Conservation (phyloP, 768 basidiomycete species). For the Cytidiella melzeri region DNA sequence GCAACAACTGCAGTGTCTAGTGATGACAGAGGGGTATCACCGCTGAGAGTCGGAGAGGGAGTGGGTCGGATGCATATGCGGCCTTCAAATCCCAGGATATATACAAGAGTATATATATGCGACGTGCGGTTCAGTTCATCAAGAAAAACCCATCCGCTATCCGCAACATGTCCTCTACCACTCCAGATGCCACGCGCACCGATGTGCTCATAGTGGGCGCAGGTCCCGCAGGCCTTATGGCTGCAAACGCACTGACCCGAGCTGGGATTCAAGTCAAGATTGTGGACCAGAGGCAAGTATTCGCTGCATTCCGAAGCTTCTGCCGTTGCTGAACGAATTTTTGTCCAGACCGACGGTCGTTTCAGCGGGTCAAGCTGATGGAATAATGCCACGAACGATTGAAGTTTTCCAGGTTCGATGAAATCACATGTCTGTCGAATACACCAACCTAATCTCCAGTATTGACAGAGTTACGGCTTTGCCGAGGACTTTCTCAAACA, state of each 20-base stretch:
- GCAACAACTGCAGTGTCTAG: too few relatives aligned
- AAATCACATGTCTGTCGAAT: too few relatives aligned
- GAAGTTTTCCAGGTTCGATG: conserved; percentile 40
- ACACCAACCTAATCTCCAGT: not conserved
- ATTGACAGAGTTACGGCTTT: conserved; percentile 75
- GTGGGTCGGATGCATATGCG: too few relatives aligned
- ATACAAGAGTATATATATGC: too few relatives aligned
- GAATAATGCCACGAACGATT: conserved; percentile 48
- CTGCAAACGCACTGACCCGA: conserved; percentile 51
- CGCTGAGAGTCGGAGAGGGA: too few relatives aligned
- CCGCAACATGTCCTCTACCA: too few relatives aligned
- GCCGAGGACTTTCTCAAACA: conserved; percentile 55
- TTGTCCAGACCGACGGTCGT: conserved; percentile 32
- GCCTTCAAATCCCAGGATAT: too few relatives aligned
- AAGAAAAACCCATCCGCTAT: too few relatives aligned
- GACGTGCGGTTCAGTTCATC: too few relatives aligned
- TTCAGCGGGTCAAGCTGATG: conserved; percentile 46
- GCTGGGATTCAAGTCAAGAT: conserved; percentile 56
- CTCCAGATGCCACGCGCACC: too few relatives aligned
- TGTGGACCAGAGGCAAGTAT: conserved; percentile 47
- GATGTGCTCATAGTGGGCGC: conserved; percentile 62
- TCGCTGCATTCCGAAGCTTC: not conserved
- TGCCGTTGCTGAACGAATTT: not conserved
- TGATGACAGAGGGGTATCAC: too few relatives aligned
- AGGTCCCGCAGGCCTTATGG: conserved; percentile 62